Conservation (phyloP, 768 basidiomycete genomes). For the Lactarius tabidus region DNA sequence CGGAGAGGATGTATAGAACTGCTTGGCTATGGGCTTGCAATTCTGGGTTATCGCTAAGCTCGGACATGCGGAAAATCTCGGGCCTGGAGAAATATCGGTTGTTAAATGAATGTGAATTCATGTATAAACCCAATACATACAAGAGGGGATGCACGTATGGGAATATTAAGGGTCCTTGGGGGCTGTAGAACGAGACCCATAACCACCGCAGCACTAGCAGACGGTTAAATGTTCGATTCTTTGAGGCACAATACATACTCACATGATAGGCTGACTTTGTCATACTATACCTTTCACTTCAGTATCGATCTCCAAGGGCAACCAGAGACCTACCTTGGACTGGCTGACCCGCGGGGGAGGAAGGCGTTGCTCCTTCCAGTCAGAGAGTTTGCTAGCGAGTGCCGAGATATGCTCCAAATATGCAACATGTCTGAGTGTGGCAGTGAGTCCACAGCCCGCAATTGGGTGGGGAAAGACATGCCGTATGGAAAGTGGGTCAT, state of each 20-base stretch:
- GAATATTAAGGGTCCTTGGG: conserved; percentile 70
- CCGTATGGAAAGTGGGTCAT: conserved; percentile 26
- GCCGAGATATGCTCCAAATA: conserved; percentile 54
- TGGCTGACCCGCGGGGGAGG: conserved; percentile 84
- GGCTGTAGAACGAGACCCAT: conserved; percentile 70
- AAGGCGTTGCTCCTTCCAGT: conserved; percentile 71
- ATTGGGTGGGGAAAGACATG: neutral
- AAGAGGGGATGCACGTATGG: conserved; percentile 74
- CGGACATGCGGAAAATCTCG: conserved; percentile 85
- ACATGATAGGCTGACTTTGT: conserved; percentile 86
- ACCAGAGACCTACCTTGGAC: conserved; percentile 52
- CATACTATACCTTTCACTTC: conserved; percentile 49
- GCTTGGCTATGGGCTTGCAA: conserved; percentile 77
- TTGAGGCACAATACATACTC: conserved; percentile 29
- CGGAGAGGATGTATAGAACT: conserved; percentile 78
- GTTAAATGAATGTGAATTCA: conserved; percentile 6
- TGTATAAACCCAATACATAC: conserved; percentile 43
- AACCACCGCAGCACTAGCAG: conserved; percentile 72
- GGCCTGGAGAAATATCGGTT: conserved; percentile 47
- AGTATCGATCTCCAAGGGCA: conserved; percentile 5
- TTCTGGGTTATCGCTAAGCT: conserved; percentile 81
- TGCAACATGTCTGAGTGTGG: conserved; percentile 42
- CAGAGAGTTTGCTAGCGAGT: conserved; percentile 56
- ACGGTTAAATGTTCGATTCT: conserved; percentile 18
- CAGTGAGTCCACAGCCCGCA: conserved; percentile 4